Base-by-base conservation (phyloP, 495 filamentous ascomycete species). In the Rusavskia elegans region DNA sequence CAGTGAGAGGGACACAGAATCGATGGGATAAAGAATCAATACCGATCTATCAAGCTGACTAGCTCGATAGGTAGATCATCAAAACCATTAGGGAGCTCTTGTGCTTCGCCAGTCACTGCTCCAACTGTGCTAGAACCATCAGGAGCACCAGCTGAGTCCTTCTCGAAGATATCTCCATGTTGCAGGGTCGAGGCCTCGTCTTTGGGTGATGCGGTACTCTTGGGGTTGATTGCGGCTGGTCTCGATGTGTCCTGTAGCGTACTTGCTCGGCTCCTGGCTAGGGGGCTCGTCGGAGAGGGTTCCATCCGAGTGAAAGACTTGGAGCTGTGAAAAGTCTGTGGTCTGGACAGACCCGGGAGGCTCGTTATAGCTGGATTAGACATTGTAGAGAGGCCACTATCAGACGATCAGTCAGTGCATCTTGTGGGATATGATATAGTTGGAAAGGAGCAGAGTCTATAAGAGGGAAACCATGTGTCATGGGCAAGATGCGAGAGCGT, bases 1-100 rank as follows among this genome's bases (percentile, higher is more conserved):
- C 8, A 7, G 32, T 35, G 5, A 35, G 32, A 35, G 8, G 25
- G 32, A 11, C 32, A 35, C 13, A 35, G 54, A 61, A 51, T 0
- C 19, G 20, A 2, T 21, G 9, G 32, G 21, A 23, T n/a, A 19
- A 36, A 48, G 48, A 41, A n/a, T 62, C 51, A 60, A 53, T 71
- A 89, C 86, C 85, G 82, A 64, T 98, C 92, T 39, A 83, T 84
- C 61, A 96, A 69, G 70, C 86, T 92, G 36, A 87, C 70, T 52
- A 98, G 74, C 71, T 98, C 92, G 57, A 95, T 86, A 10, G 92
- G 92, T 40, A 98, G 82, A 59, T 94, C 84, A 57, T 94, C 69
- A 54, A 79, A 71, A 45, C 72, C 54, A 54, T 73, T 68, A 20
- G 66, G 64, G 21, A 70, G 64, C 37, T 64, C 59, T 50, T 64